Evolutionary conservation across 495 filamentous ascomycete genomes (phyloP).

Genomic region (Cercophora sp.): DNA sequence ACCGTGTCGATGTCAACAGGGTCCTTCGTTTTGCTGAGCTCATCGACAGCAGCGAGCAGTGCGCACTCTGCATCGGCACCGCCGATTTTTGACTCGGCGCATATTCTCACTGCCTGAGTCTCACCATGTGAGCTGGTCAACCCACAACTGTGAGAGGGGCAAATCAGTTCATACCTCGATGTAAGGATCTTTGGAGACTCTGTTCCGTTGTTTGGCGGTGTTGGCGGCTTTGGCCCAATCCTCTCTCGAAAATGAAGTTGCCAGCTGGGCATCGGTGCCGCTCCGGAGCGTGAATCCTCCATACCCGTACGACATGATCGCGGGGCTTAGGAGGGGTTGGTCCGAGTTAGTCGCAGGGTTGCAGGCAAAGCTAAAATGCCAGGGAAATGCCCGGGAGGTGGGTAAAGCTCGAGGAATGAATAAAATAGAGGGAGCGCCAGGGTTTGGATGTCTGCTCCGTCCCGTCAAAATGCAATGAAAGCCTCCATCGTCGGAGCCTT

Average conservation of each 20-base stretch:
- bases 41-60: constrained; percentile 32
- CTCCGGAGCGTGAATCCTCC: constrained; percentile 31
- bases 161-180: constrained; percentile 43
- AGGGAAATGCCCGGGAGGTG: background rate
- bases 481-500: background rate
- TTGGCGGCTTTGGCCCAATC: constrained; percentile 41
- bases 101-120: constrained; percentile 40
- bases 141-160: background rate
- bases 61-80: constrained; percentile 31
- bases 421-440: too few relatives aligned
- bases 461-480: background rate
- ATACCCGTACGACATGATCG: constrained; percentile 27
- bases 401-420: background rate
- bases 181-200: constrained; percentile 41
- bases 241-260: constrained; percentile 37
- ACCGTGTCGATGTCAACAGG: constrained; percentile 37
- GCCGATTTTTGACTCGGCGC: constrained; percentile 42
- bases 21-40: constrained; percentile 35
- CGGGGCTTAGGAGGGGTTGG: background rate
- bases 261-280: constrained; percentile 35
- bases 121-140: background rate
- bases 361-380: background rate
- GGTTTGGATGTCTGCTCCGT: too few relatives aligned
- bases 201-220: constrained; percentile 40
- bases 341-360: background rate